Conservation (phyloP, 345 rosid species). For the Tarenaya hassleriana region DNA sequence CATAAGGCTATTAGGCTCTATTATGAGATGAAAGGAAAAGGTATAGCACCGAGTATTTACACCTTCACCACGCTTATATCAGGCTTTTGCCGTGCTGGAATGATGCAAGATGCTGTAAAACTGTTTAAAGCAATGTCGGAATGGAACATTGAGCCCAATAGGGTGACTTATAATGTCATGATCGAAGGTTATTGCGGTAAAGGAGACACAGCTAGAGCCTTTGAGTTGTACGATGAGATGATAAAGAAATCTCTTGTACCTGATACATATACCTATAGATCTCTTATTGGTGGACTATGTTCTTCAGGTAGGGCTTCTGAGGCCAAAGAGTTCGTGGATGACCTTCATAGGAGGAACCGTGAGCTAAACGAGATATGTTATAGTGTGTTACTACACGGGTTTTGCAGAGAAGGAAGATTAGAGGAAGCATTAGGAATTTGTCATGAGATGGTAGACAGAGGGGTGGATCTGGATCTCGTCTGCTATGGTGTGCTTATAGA, state of each 20-base stretch:
- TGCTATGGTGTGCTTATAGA: constrained; percentile 77
- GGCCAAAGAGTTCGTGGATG: constrained; percentile 67
- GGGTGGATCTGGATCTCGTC: constrained; percentile 72
- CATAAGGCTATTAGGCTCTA: constrained; percentile 61
- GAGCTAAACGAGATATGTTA: constrained; percentile 82
- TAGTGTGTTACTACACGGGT: constrained; percentile 68
- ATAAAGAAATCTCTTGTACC: constrained; percentile 57
- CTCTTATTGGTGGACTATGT: constrained; percentile 80
- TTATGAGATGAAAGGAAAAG: constrained; percentile 81
- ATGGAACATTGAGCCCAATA: constrained; percentile 53
- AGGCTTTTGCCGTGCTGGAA: constrained; percentile 55
- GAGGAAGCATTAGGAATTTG: constrained; percentile 56
- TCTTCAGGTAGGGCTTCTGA: constrained; percentile 49
- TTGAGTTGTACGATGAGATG: constrained; percentile 63
- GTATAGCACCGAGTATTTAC: constrained; percentile 53
- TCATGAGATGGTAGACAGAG: constrained; percentile 65
- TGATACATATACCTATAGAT: constrained; percentile 74
- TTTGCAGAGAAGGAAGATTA: constrained; percentile 74
- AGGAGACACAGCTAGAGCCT: constrained; percentile 54
- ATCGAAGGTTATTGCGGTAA: constrained; percentile 65
- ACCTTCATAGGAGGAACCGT: constrained; percentile 45
- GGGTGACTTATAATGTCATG: constrained; percentile 76
- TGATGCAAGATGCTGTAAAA: constrained; percentile 47
- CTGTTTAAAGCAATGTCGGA: constrained; percentile 60
- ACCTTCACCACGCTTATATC: constrained; percentile 69